Evolutionary conservation across 2,329 filamentous ascomycete species (phyloP).

Genomic region (Xylaria sp.): DNA sequence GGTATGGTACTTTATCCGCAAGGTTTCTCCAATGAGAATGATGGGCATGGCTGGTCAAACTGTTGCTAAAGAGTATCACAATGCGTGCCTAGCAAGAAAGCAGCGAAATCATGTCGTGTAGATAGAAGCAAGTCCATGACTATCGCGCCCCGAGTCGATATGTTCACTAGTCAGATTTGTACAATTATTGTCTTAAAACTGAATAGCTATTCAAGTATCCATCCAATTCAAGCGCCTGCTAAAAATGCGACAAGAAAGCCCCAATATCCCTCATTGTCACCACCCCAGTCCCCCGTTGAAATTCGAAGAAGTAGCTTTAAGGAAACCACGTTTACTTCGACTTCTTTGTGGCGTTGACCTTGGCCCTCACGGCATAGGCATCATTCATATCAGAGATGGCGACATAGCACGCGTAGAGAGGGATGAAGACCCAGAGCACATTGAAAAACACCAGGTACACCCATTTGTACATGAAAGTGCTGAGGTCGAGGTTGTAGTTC

Average conservation of each 20-base stretch:
- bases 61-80: neutral
- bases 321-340: constrained; percentile 16
- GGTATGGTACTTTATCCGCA: neutral
- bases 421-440: constrained; percentile 73
- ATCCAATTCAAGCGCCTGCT: constrained; percentile 11
- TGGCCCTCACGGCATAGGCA: constrained; percentile 59
- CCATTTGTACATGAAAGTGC: constrained; percentile 76
- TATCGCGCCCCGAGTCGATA: neutral
- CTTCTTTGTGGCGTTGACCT: constrained; percentile 41
- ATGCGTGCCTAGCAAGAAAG: neutral
- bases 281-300: neutral
- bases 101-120: neutral
- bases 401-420: constrained; percentile 68
- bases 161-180: neutral
- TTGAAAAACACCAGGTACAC: constrained; percentile 77
- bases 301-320: too few species aligned
- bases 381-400: constrained; percentile 65
- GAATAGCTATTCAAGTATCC: neutral
- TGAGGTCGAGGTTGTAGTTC: constrained; percentile 70
- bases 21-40: neutral
- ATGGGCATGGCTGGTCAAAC: too few species aligned
- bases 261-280: neutral
- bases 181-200: neutral
- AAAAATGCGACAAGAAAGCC: neutral
- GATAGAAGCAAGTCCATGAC: neutral